phyloP scores from a whole-genome alignment of 2,329 filamentous ascomycete genomes.

The Pseudopithomyces maydicus region DNA sequence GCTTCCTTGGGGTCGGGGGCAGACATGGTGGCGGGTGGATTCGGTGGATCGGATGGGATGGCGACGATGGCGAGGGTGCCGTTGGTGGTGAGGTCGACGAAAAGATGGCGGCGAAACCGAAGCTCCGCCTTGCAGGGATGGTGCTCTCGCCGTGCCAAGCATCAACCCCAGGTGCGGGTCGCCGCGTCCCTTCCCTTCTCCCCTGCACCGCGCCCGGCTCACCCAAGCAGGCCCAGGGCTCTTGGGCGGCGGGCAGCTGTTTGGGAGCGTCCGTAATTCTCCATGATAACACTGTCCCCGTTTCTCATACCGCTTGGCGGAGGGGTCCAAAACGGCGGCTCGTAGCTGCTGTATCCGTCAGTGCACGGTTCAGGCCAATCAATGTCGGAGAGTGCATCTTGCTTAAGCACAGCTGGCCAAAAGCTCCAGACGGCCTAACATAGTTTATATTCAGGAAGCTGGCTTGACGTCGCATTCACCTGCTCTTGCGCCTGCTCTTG shows the following conservation, averaged over 20 bases:
- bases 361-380: conserved; percentile 39
- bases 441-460: conserved; percentile 24
- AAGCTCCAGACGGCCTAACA: conserved; percentile 25
- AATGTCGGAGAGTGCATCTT: conserved; percentile 24
- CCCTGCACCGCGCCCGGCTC: neutral
- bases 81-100: conserved; percentile 33
- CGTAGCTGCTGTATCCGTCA: conserved; percentile 16
- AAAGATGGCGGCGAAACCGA: conserved; percentile 34
- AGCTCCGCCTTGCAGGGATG: conserved; percentile 24
- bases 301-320: conserved; percentile 10
- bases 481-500: conserved; percentile 14
- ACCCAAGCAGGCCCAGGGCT: neutral
- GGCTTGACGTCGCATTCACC: conserved; percentile 25
- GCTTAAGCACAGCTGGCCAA: conserved; percentile 45
- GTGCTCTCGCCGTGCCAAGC: conserved; percentile 27
- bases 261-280: neutral
- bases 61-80: conserved; percentile 26
- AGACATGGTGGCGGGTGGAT: conserved; percentile 31
- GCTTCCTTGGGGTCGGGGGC: conserved; percentile 66
- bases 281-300: neutral
- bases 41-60: conserved; percentile 40
- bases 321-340: conserved; percentile 16
- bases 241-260: neutral
- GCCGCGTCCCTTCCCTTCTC: conserved; percentile 11
- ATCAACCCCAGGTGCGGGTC: conserved; percentile 13